Base-by-base conservation (phyloP, 768 basidiomycete species). In the Suillus fuscotomentosus region DNA sequence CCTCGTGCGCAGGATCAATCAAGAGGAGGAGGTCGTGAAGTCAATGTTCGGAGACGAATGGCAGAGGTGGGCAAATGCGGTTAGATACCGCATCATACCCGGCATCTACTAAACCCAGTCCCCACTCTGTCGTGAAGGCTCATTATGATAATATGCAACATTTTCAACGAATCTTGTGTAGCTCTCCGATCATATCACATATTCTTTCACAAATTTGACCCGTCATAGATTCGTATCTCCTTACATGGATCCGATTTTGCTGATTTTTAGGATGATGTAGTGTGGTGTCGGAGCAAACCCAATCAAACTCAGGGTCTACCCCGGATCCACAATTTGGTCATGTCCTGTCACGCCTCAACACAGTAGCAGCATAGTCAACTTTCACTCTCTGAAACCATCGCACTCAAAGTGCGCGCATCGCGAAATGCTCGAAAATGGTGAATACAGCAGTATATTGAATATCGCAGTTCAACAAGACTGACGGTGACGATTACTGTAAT, bases 31-130 rank as follows among this genome's bases (percentile, higher is more conserved):
- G 10, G 68, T 75, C 55, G 60, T 80, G 60, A 66, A 67, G 39
- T 64, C 67, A 11, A 66, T 69, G 34, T 80, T 79, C 61, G 77
- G 75, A 11, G 51, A 70, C 36, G 76, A 73, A 34, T 79, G 78
- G 78, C 72, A 74, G 6, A 55, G 60, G 3, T 80, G 75, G 73
- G 75, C 72, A 5, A 63, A 47, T 2, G 64, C 60, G 15, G 76
- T 78, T 10, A 71, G 71, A 15, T 77, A 73, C 59, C 70, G 64
- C 42, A 63, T 81, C n/a, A 65, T 80, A 15, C 79, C 80, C 1
- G 69, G 72, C 15, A 45, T 79, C 7, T 78, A 69, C 62, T 79
- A 63, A 64, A 15, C 34, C 5, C 53, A n/a, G 3, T 36, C 34
- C 20, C 53, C 20, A 20, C 31, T 31, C 31, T 31, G 31, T 51